Evolutionary conservation across 345 rosid species (phyloP).

Genomic region (Rubroshorea leprosula): DNA sequence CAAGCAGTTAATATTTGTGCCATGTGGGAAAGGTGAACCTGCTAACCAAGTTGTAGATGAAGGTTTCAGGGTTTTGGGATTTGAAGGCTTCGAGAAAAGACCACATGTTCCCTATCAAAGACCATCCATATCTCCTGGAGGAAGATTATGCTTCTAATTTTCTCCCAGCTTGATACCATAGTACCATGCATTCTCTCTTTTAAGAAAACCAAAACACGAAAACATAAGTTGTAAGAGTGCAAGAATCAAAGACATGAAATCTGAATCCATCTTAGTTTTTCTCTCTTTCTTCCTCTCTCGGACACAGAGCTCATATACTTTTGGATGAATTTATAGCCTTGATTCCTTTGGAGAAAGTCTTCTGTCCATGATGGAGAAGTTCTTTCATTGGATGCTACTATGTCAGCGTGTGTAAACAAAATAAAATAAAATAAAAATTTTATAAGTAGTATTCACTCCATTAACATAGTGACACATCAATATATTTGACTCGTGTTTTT

Average conservation of each 20-base stretch:
- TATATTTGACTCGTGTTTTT: too few species aligned
- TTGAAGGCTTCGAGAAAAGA: slow-evolving; percentile 42
- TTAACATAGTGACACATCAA: too few species aligned
- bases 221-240: not conserved
- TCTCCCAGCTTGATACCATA: slow-evolving; percentile 25
- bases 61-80: slow-evolving; percentile 19
- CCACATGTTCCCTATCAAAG: slow-evolving; percentile 28
- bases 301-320: too few species aligned
- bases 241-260: slow-evolving; percentile 9
- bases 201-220: slow-evolving; percentile 16
- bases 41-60: slow-evolving; percentile 8
- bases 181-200: slow-evolving; percentile 10
- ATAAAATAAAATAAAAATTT: too few species aligned
- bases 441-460: too few species aligned
- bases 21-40: not conserved
- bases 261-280: slow-evolving; percentile 13
- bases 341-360: too few species aligned
- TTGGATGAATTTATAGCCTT: too few species aligned
- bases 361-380: too few species aligned
- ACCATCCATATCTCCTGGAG: slow-evolving; percentile 23
- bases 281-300: not conserved
- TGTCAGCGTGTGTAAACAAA: too few species aligned
- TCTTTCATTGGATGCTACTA: too few species aligned
- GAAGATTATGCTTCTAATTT: slow-evolving; percentile 21
- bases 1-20: not conserved